Conservation (phyloP, 2,329 filamentous ascomycete species). For the Pyrenochaeta sp. region DNA sequence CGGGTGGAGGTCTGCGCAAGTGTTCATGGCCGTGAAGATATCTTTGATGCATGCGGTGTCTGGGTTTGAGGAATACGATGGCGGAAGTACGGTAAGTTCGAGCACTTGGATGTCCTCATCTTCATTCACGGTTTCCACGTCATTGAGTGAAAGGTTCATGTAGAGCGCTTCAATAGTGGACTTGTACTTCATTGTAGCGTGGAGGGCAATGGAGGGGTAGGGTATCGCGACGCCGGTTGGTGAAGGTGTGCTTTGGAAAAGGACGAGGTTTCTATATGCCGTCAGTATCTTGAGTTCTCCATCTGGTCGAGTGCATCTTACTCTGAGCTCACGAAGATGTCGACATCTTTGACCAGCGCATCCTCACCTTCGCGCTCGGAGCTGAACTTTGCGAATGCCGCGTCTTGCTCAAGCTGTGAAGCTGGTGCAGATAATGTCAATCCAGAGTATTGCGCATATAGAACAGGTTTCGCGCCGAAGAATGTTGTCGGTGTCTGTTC, state of each 20-base stretch:
- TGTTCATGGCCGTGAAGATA: slow-evolving; percentile 75
- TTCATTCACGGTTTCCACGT: slow-evolving; percentile 63
- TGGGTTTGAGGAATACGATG: slow-evolving; percentile 32
- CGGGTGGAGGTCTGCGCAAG: slow-evolving; percentile 79
- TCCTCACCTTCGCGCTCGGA: slow-evolving; percentile 34
- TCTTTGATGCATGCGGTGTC: slow-evolving; percentile 52
- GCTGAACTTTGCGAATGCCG: slow-evolving; percentile 55
- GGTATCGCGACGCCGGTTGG: slow-evolving; percentile 72
- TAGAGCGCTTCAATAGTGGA: slow-evolving; percentile 44
- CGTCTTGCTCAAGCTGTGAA: slow-evolving; percentile 62
- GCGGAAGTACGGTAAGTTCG: slow-evolving; percentile 72
- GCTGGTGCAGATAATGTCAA: slow-evolving; percentile 67
- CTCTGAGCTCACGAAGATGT: slow-evolving; percentile 59
- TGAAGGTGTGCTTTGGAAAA: slow-evolving; percentile 67
- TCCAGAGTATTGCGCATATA: slow-evolving; percentile 68
- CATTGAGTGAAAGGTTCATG: slow-evolving; percentile 55
- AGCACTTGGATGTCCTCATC: slow-evolving; percentile 71
- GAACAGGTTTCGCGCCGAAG: slow-evolving; percentile 73
- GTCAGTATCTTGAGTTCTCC: slow-evolving; percentile 2
- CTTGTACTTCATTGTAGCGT: slow-evolving; percentile 72
- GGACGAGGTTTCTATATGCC: slow-evolving; percentile 60
- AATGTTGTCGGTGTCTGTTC: slow-evolving; percentile 77
- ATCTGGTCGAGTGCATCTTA: slow-evolving; percentile 25
- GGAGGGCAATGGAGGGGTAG: slow-evolving; percentile 77
- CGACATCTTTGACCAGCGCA: slow-evolving; percentile 49